Evolutionary conservation across 2,329 filamentous ascomycete species (phyloP).

Genomic region (Penicillium capsulatum): DNA sequence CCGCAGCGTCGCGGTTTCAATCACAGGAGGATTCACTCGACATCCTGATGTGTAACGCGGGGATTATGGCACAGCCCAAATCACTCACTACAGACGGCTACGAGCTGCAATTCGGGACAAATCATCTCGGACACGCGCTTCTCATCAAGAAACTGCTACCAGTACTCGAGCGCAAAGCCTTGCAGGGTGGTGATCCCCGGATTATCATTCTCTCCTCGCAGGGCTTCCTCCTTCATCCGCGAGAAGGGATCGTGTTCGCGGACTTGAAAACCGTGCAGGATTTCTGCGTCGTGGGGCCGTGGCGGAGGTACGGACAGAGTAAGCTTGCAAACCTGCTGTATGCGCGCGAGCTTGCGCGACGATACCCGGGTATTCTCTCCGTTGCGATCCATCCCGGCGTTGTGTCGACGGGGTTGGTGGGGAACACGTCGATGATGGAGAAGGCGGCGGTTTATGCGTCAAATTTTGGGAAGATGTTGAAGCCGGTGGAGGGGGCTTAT

Average conservation of each 20-base stretch:
- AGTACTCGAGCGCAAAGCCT: conserved; percentile 2
- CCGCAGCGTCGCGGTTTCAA: too few species aligned
- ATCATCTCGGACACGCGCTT: conserved; percentile 49
- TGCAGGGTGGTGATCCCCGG: conserved; percentile 17
- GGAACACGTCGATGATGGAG: conserved; percentile 12
- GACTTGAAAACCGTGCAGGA: conserved; percentile 10
- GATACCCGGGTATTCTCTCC: conserved; percentile 36
- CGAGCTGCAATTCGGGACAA: conserved; percentile 49
- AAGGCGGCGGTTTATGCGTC: conserved; percentile 9
- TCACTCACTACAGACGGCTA: conserved; percentile 45
- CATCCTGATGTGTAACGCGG: conserved; percentile 47
- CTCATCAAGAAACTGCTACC: conserved; percentile 41
- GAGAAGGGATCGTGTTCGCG: conserved; percentile 14
- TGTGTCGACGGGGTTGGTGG: conserved; percentile 37
- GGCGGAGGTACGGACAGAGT: conserved; percentile 42
- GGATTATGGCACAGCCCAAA: conserved; percentile 42
- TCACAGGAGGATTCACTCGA: too few species aligned
- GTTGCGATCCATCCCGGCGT: conserved; percentile 43
- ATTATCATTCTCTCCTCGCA: conserved; percentile 24
- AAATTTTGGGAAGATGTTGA: conserved; percentile 12
- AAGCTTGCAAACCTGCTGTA: conserved; percentile 50
- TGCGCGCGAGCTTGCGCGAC: conserved; percentile 38
- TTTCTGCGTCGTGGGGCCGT: conserved; percentile 21
- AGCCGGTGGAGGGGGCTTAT: conserved; percentile 36
- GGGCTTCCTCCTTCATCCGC: conserved; percentile 10